Percentiles rank a stretch among this genome's conserved stretches.
phyloP scores from a whole-genome alignment of 2,329 filamentous ascomycete species.

The Trichoderma afroharzianum region DNA sequence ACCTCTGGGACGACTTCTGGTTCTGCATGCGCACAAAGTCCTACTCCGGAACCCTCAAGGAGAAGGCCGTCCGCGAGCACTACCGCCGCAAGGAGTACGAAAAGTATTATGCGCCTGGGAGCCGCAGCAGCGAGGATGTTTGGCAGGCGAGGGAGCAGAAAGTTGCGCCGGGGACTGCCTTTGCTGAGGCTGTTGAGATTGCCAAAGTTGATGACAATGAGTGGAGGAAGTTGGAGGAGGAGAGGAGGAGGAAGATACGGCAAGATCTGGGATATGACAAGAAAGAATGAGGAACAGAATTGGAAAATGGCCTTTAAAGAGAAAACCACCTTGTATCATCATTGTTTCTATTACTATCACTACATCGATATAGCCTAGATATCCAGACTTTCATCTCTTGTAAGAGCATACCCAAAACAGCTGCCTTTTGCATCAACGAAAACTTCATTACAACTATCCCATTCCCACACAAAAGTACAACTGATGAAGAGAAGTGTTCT shows the following conservation, averaged over 20 bases:
- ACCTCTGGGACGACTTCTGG: conserved; percentile 93
- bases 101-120: conserved; percentile 63
- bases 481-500: not conserved
- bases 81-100: conserved; percentile 63
- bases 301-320: not conserved
- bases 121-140: conserved; percentile 79
- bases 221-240: conserved; percentile 36
- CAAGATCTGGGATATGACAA: conserved; percentile 30
- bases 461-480: not conserved
- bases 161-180: conserved; percentile 48
- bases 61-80: conserved; percentile 60
- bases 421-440: not conserved
- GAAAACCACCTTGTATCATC: not conserved
- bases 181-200: conserved; percentile 39
- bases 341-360: not conserved
- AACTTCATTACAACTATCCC: not conserved
- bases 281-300: conserved; percentile 9
- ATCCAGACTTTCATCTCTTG: not conserved
- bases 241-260: conserved; percentile 35
- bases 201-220: conserved; percentile 41
- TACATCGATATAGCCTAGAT: not conserved
- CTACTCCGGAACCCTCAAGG: conserved; percentile 56
- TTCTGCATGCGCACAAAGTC: conserved; percentile 88
- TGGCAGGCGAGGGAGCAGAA: conserved; percentile 72
- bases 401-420: not conserved